Base-by-base conservation (phyloP, 2,329 filamentous ascomycete genomes). In the Dactylellina sp. region DNA sequence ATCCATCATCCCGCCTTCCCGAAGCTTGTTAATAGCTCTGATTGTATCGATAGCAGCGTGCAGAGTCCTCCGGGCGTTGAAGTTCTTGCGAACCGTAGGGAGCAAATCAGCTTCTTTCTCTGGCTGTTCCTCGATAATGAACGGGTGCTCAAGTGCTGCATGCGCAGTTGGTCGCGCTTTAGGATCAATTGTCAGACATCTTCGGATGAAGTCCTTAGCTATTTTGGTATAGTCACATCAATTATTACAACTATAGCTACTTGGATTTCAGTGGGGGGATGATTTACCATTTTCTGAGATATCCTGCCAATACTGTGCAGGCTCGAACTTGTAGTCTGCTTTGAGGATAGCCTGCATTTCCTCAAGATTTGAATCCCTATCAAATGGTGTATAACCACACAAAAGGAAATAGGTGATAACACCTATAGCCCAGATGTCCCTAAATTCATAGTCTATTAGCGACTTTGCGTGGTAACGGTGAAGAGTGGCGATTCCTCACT, bases 341-440 rank as follows among this genome's bases (percentile, higher is more conserved):
- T 93, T 91, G 65, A 98, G 88, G 80, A 99, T 99, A 78, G 95
- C 95, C 84, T 98, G 94, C 94, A 99, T 98, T 84, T 99, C 95
- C 84, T 99, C 95, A 79, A 98, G 89, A 82, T 99, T 97, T 78
- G 89, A 94, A 82, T 98, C 95, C 64, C 95, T 91, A 82, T 99
- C 95, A 81, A 99, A 99, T 11, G 95, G 95, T 0, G 95, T 99
- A 83, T 98, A 98, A 71, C 95, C 95, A 82, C 95, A 98, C 56
- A 99, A 89, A 28, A 99, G 85, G 84, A 99, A 99, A 84, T 98
- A 99, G 32, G 95, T 98, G 80, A 99, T 99, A 46, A 99, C 95
- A 50, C 95, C 95, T 76, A 98, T 92, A 39, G 95, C 95, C 95
- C 95, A 99, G 76, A 99, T 89, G 81, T 99, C 95, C 60, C 87